Conservation (phyloP, 169 alveolate genomes). For the Besnoitia besnoiti region DNA sequence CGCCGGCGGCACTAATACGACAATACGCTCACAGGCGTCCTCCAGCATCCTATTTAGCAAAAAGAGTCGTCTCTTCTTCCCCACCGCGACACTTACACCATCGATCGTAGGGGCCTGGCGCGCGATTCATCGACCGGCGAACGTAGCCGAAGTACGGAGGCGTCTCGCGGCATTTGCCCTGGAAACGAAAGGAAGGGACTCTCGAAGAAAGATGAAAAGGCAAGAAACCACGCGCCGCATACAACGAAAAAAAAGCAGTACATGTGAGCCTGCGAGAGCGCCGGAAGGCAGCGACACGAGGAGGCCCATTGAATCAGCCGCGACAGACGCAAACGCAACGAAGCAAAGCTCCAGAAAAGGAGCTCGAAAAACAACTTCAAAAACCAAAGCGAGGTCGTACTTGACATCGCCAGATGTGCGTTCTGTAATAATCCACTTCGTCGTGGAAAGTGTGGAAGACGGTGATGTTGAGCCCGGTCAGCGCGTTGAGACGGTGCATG, state of each 20-base stretch:
- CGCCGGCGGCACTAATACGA: no score
- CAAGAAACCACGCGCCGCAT: not conserved
- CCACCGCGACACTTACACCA: conserved; percentile 92
- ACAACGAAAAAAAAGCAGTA: not conserved
- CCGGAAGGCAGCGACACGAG: not conserved
- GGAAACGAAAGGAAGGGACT: conserved; percentile 6
- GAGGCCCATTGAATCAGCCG: not conserved
- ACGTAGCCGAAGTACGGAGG: conserved; percentile 94
- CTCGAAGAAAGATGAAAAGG: no score
- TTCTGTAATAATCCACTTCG: conserved; percentile 90
- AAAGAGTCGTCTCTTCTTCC: no score
- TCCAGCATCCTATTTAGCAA: no score
- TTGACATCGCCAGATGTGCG: conserved; percentile 94
- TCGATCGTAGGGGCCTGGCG: conserved; percentile 90
- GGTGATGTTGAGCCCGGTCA: conserved; percentile 90
- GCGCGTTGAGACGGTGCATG: conserved; percentile 88
- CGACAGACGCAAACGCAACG: not conserved
- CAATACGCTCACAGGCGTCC: no score
- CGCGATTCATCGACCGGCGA: conserved; percentile 88
- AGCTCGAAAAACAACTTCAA: not conserved
- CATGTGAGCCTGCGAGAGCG: no score
- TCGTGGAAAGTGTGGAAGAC: conserved; percentile 91
- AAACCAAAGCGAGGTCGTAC: not conserved
- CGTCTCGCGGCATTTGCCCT: conserved; percentile 90
- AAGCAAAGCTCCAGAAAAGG: not conserved